Base-by-base conservation (phyloP, 805 yeast species). In the Isabelozyma rhagii region DNA sequence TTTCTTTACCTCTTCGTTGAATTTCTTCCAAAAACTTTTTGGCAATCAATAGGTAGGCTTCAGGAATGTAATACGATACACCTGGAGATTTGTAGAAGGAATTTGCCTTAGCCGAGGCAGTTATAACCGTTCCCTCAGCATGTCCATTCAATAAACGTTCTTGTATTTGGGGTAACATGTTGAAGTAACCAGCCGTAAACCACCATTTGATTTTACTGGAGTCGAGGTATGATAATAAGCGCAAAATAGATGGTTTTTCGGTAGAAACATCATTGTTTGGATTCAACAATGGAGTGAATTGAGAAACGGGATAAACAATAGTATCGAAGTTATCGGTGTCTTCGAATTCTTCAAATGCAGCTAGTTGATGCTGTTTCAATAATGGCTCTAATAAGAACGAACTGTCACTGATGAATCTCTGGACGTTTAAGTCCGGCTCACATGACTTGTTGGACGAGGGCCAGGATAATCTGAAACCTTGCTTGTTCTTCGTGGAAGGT, bases 181-280 rank as follows among this genome's bases (percentile, higher is more conserved):
- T 94, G 74, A 94, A 94, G 65, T 94, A 94, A 2, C 99, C 99
- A 0, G 98, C 97, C 0, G 99, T 94, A 59, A 94, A 85, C 55
- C 88, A 80, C 96, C 97, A 93, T 47, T 75, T 77, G 27, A 84
- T 77, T 10, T 69, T 60, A 25, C 82, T 76, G 40, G 82, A 72
- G 58, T 82, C 82, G 45, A 82, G 71, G 51, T 75, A 76, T 3
- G 89, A 77, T 41, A 89, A 71, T 4, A 88, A 64, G 29, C 85
- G 70, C 39, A 87, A 66, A 31, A 93, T 70, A 0, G 88, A 82
- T 7, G 84, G 84, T 55, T 85, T 84, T 62, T 94, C 99, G 0
- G 97, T 94, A 1, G 97, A 90, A 25, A 55, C 51, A 51, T 74
- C 78, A 41, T 75, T 69, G 49, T 85, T 85, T 1, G 79, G 80